phyloP scores from a whole-genome alignment of 106 monocot genomes.

The Chionographis japonica region DNA sequence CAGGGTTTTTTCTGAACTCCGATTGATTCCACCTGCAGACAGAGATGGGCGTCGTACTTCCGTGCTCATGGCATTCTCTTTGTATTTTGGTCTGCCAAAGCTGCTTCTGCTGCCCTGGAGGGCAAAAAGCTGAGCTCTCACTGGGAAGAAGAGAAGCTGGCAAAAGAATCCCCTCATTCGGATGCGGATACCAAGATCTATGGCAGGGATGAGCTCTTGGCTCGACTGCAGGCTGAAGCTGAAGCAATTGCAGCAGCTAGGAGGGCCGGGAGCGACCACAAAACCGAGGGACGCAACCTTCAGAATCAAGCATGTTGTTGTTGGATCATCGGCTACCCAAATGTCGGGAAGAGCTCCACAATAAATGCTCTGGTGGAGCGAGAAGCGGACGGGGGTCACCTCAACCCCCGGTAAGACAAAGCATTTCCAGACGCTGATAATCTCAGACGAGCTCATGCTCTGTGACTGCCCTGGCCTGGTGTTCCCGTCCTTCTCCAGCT shows the following conservation, averaged over 20 bases:
- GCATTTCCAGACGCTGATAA: slow-evolving; percentile 93
- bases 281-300: slow-evolving; percentile 7
- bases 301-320: slow-evolving; percentile 61
- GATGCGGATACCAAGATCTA: slow-evolving; percentile 67
- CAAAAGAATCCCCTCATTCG: slow-evolving; percentile 16
- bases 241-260: slow-evolving; percentile 38
- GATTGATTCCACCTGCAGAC: slow-evolving; percentile 29
- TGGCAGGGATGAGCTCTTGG: slow-evolving; percentile 69
- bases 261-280: slow-evolving; percentile 13
- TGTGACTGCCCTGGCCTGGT: slow-evolving; percentile 97
- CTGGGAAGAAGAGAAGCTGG: slow-evolving; percentile 21
- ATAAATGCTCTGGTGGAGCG: slow-evolving; percentile 95
- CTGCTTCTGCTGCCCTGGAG: slow-evolving; percentile 71
- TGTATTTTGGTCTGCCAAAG: slow-evolving; percentile 97
- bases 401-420: slow-evolving; percentile 97
- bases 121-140: slow-evolving; percentile 38
- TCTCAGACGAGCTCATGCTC: slow-evolving; percentile 83
- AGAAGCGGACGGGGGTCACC: slow-evolving; percentile 82
- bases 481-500: slow-evolving; percentile 95
- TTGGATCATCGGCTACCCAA: slow-evolving; percentile 96
- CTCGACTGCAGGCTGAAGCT: slow-evolving; percentile 78
- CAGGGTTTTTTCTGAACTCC: not conserved
- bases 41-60: slow-evolving; percentile 89
- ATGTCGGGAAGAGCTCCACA: slow-evolving; percentile 96
- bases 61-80: slow-evolving; percentile 52